Conservation (phyloP, 371 early-diverging fungal genomes). For the Mortierella sp. region DNA sequence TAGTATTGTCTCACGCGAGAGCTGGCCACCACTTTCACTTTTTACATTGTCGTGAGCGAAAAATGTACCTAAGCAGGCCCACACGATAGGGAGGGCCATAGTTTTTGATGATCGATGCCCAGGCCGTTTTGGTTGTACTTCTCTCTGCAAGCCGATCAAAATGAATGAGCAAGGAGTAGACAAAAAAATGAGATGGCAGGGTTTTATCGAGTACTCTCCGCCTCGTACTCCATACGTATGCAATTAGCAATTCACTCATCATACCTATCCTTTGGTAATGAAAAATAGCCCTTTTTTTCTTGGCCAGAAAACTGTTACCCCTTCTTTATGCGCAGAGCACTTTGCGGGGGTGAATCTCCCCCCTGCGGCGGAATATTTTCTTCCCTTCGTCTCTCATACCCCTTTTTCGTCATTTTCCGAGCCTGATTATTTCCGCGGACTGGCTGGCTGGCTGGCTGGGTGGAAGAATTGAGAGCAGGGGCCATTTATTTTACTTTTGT, state of each 20-base stretch:
- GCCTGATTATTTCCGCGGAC: slow-evolving; percentile 1
- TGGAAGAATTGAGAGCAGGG: slow-evolving; percentile 5
- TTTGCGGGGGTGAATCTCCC: too few species aligned
- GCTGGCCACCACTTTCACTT: not conserved
- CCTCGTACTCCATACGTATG: not conserved
- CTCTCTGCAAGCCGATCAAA: not conserved
- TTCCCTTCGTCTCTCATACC: too few species aligned
- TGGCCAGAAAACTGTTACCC: not conserved
- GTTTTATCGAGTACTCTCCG: not conserved
- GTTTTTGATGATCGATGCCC: too few species aligned
- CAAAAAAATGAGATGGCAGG: not conserved
- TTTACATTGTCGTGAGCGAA: not conserved
- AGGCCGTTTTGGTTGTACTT: not conserved
- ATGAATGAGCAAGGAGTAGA: not conserved
- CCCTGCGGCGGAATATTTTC: too few species aligned
- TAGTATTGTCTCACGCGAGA: too few species aligned
- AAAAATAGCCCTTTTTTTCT: not conserved
- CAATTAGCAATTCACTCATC: not conserved
- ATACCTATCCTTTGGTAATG: not conserved
- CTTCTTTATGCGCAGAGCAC: not conserved
- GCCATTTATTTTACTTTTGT: slow-evolving; percentile 5
- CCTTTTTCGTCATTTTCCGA: too few species aligned
- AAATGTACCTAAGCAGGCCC: not conserved
- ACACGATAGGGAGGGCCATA: too few species aligned
- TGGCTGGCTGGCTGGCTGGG: not conserved